A percentile compares a stretch with the other conserved stretches of the same genome.
These are phyloP conservation scores for Falciphora oryzae DNA, from an alignment of 2,329 filamentous ascomycete species.

Conservation along the genomic window DNA sequence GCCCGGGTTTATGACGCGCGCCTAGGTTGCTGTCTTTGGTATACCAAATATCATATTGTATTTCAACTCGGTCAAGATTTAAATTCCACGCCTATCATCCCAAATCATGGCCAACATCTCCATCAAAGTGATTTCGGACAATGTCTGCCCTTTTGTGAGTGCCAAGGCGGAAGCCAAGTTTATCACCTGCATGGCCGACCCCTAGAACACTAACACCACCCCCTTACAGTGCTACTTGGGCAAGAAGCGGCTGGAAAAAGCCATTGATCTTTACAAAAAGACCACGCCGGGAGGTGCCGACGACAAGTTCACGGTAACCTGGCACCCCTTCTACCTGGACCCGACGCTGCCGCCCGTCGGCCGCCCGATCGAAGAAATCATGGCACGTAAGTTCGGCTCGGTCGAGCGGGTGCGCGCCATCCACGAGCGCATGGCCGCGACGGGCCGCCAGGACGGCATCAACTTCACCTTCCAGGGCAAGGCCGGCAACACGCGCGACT, in stretches of 20 bases:
- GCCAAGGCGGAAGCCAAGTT: not conserved
- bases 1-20: not conserved
- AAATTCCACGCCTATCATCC: not conserved
- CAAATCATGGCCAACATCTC: constrained; percentile 64
- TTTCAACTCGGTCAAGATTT: too few relatives aligned
- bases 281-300: constrained; percentile 49
- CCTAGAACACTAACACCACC: constrained; percentile 20
- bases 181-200: not conserved
- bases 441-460: constrained; percentile 64
- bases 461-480: constrained; percentile 65
- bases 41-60: not conserved
- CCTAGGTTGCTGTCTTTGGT: too few relatives aligned
- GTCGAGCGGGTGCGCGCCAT: constrained; percentile 38
- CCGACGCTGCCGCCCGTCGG: constrained; percentile 48
- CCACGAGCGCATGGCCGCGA: constrained; percentile 35
- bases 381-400: constrained; percentile 60
- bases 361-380: constrained; percentile 43
- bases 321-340: constrained; percentile 78
- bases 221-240: constrained; percentile 64
- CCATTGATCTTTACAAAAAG: constrained; percentile 61
- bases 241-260: constrained; percentile 66
- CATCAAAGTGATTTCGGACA: constrained; percentile 76
- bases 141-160: constrained; percentile 61
- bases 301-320: constrained; percentile 68
- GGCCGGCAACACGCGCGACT: constrained; percentile 72